A percentile compares a stretch with the other conserved stretches of the same genome.
Evolutionary conservation across 2,329 filamentous ascomycete genomes (phyloP).

Genomic region (Fusarium sp.): DNA sequence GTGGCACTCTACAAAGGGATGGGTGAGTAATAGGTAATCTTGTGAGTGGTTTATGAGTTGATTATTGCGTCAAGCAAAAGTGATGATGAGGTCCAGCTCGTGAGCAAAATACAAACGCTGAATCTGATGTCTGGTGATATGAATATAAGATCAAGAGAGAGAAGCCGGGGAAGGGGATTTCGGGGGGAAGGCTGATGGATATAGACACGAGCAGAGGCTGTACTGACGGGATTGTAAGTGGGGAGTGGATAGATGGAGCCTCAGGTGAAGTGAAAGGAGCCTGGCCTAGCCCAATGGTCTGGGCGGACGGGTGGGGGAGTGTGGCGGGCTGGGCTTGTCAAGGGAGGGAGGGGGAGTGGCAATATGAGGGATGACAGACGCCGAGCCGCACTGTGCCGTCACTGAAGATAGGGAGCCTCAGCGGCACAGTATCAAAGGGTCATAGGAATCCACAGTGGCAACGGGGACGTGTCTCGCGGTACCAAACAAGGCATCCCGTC

Average conservation of each 20-base stretch:
- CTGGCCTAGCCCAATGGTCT: no score
- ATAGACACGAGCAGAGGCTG: conserved; percentile 32
- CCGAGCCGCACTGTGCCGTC: conserved; percentile 31
- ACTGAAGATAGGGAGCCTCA: conserved; percentile 1
- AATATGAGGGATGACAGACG: neutral
- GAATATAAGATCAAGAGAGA: conserved; percentile 6
- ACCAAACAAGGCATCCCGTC: conserved; percentile 33
- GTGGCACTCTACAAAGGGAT: conserved; percentile 13
- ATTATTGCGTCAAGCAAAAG: conserved; percentile 42
- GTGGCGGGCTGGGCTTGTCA: conserved; percentile 7
- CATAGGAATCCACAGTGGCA: conserved; percentile 38
- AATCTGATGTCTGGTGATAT: conserved; percentile 13
- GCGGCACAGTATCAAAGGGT: conserved; percentile 20
- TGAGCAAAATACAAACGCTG: conserved; percentile 22
- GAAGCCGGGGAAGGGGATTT: conserved; percentile 30
- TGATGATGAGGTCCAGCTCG: conserved; percentile 40
- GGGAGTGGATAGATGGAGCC: conserved; percentile 33
- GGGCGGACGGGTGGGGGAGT: conserved; percentile 14
- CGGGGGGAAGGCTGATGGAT: conserved; percentile 41
- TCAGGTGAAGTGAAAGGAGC: conserved; percentile 32
- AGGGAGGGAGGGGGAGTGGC: conserved; percentile 12
- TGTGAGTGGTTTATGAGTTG: conserved; percentile 16
- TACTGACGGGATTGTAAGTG: conserved; percentile 12
- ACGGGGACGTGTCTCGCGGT: no score
- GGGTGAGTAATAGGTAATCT: neutral